Evolutionary conservation across 768 basidiomycete genomes (phyloP), one percentile per base, ranked within the genome.

Genomic region (Myochromella boudieri): DNA sequence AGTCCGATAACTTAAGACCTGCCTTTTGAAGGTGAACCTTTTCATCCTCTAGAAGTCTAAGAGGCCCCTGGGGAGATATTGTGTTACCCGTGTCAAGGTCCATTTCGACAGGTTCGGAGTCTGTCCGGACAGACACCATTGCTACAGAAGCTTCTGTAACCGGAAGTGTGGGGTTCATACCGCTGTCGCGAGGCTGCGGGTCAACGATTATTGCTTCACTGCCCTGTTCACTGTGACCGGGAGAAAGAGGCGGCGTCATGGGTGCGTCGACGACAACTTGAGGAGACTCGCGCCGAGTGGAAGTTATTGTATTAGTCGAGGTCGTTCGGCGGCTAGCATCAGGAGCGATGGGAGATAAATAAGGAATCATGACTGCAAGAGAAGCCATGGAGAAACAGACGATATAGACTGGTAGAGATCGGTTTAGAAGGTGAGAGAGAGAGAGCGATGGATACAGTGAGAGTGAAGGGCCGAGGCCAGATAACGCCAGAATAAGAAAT

Each of bases 231-330:
- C 74, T 80, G 40, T 71, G 75, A 20, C 68, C 67, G 2, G 82
- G 85, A 34, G 85, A 88, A 48, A 84, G 68, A 6, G 85, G 85
- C 4, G 85, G 85, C 1, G 85, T 87, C 55, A 87, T 77, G 18
- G 81, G 85, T n/a, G 77, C 78, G 47, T 81, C 75, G 36, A 71
- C 64, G 42, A 74, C 65, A 53, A 77, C 66, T 46, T 73, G 67
- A 28, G 67, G 67, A 33, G 76, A 71, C 49, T 76, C 59, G 21
- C 55, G 60, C 44, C 55, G 52, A 28, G 27, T 20, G n/a, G 47
- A 34, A 24, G 37, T 26, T 42, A 49, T 24, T 29, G 62, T 51
- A 52, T 61, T 62, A 46, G 58, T 48, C 42, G 60, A 51, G 27
- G 60, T 67, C 31, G 57, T 46, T 31, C 53, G 56, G 34, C 60